Conservation (phyloP, 129 eudicot species). For the Helianthus tuberosus region DNA sequence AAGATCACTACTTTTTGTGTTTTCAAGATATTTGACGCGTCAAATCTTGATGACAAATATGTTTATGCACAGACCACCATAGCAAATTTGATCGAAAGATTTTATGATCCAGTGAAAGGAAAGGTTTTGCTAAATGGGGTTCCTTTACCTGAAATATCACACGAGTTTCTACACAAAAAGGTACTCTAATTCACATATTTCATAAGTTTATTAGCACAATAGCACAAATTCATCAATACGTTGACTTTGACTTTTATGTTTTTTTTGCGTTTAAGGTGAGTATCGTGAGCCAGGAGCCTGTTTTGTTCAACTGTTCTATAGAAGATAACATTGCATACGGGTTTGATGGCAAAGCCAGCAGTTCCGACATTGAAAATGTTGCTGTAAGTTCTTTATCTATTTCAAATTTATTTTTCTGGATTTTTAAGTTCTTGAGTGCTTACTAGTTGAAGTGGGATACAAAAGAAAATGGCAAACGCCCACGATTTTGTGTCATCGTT, state of each 20-base stretch:
- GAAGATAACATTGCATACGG: slow-evolving; percentile 60
- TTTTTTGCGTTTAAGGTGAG: slow-evolving; percentile 34
- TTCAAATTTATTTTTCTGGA: neutral
- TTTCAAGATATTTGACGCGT: neutral
- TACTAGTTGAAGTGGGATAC: slow-evolving; percentile 11
- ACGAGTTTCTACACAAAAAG: slow-evolving; percentile 54
- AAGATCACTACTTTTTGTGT: neutral
- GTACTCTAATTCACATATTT: slow-evolving; percentile 22
- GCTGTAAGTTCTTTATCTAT: slow-evolving; percentile 25
- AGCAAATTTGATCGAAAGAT: slow-evolving; percentile 54
- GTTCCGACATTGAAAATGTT: slow-evolving; percentile 37
- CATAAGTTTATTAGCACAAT: neutral
- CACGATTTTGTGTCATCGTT: slow-evolving; percentile 54
- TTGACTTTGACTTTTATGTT: slow-evolving; percentile 18
- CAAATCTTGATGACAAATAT: neutral
- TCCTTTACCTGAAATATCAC: slow-evolving; percentile 49
- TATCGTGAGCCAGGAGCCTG: slow-evolving; percentile 63
- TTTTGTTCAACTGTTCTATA: slow-evolving; percentile 55
- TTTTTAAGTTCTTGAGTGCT: slow-evolving; percentile 9
- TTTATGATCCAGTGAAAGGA: slow-evolving; percentile 51
- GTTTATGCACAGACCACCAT: slow-evolving; percentile 46
- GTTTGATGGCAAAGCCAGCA: slow-evolving; percentile 45
- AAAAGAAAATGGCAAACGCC: slow-evolving; percentile 61
- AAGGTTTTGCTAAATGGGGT: slow-evolving; percentile 53
- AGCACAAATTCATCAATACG: neutral